Base-by-base conservation (phyloP, 1,284 basidiomycete genomes). In the Leucoagaricus sp. region DNA sequence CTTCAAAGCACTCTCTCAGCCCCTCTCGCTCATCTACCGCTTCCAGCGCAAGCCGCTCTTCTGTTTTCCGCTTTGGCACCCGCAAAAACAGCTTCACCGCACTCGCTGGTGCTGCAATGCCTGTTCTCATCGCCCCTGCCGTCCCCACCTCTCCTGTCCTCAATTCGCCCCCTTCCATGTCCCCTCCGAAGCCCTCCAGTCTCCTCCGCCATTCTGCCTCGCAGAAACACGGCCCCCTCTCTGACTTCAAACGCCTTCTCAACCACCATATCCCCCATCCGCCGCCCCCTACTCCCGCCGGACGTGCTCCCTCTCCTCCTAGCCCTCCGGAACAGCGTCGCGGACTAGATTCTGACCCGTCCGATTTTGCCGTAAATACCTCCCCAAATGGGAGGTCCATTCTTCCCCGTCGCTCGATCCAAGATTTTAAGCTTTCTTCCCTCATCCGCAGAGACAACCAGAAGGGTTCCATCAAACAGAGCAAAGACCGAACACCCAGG, bases 231-330 rank as follows among this genome's bases (percentile, higher is more conserved):
- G 86, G 91, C 0, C 89, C 93, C 3, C 81, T 97, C 49, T 86
- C 92, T 72, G 94, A 96, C 71, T 84, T 97, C 64, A 93, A 93
- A 68, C 89, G 94, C 29, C 96, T 96, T 77, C 82, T 96, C 60
- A 92, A 95, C 73, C 85, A 92, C 72, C 92, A 94, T 73, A 88
- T 94, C 53, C 86, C 86, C 58, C 86, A 90, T 58, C 65, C 63
- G 29, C 58, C 62, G 42, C 59, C 58, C 45, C 63, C 61, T n/a
- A 61, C 64, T 52, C 63, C 64, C 41, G 62, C 64, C 53, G 61
- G 62, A 55, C 60, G 55, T 19, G 60, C 62, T 49, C 15, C 40
- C 23, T 58, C 63, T 23, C 63, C 65, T 42, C 58, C 54, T 19
- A 42, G 50, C 46, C 41, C 44, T 33, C 42, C 46, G 10, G 46